A percentile compares a stretch with the other conserved stretches of the same genome.
phyloP scores from a whole-genome alignment of 2,329 filamentous ascomycete genomes.

The Fusarium zealandicum region DNA sequence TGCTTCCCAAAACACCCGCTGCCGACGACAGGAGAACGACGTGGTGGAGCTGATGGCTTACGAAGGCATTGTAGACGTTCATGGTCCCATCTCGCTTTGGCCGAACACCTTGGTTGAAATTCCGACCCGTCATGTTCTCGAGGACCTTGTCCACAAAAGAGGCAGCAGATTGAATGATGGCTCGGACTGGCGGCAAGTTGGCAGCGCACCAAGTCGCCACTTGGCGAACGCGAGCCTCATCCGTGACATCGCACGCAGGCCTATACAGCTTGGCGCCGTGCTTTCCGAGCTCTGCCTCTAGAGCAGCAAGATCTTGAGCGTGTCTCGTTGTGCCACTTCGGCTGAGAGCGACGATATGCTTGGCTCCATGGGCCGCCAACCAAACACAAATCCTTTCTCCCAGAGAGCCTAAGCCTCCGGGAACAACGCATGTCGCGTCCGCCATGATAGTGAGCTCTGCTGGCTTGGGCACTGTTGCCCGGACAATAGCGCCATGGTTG shows the following conservation, averaged over 20 bases:
- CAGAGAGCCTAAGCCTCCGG: not conserved
- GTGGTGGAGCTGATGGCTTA: not conserved
- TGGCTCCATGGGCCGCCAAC: not conserved
- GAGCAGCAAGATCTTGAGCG: not conserved
- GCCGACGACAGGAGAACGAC: not conserved
- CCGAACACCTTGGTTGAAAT: conserved; percentile 1
- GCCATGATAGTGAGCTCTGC: not conserved
- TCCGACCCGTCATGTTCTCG: not conserved
- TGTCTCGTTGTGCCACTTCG: not conserved
- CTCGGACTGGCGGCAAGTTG: not conserved
- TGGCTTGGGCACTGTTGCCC: not conserved
- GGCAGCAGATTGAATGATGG: not conserved
- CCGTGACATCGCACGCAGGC: not conserved
- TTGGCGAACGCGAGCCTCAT: not conserved
- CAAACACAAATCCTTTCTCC: not conserved
- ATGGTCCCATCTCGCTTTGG: not conserved
- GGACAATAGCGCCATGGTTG: not conserved
- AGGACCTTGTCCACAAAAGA: not conserved
- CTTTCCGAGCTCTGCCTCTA: not conserved
- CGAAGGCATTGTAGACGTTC: not conserved
- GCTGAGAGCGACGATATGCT: not conserved
- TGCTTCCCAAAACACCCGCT: not conserved
- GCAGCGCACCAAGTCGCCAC: not conserved
- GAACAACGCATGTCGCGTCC: not conserved
- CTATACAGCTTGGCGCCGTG: not conserved